These are phyloP conservation scores for Sporothrix humicola DNA, from an alignment of 2,329 filamentous ascomycete species.

Conservation along the genomic window DNA sequence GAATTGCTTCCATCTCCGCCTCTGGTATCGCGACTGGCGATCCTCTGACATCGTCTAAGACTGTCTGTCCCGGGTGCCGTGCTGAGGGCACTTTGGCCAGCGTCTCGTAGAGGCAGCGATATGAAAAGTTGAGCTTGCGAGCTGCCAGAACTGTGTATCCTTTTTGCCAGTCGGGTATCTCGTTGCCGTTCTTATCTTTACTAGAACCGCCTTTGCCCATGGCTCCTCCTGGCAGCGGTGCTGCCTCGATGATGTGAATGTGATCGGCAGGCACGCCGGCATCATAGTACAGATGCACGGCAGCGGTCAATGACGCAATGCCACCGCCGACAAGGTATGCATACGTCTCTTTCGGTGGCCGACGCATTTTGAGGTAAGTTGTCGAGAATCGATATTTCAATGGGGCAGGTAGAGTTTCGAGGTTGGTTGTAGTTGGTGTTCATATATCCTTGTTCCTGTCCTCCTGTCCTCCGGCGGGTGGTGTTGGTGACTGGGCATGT, in stretches of 20 bases:
- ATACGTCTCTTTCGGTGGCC: slow-evolving; percentile 39
- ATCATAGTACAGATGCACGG: slow-evolving; percentile 43
- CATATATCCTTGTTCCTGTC: not conserved
- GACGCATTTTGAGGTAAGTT: slow-evolving; percentile 15
- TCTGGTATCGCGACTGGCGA: not conserved
- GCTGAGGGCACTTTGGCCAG: slow-evolving; percentile 41
- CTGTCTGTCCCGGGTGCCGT: slow-evolving; percentile 37
- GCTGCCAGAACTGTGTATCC: slow-evolving; percentile 42
- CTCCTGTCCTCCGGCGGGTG: slow-evolving; percentile 8
- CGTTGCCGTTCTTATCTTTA: slow-evolving; percentile 11
- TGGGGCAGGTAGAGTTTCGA: not conserved
- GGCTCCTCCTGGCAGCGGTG: slow-evolving; percentile 38
- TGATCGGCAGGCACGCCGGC: slow-evolving; percentile 41
- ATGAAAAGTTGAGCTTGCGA: slow-evolving; percentile 44
- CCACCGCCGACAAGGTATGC: slow-evolving; percentile 44
- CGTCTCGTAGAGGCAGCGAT: slow-evolving; percentile 43
- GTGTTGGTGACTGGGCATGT: not conserved
- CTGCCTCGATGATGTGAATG: slow-evolving; percentile 44
- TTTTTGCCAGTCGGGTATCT: slow-evolving; percentile 36
- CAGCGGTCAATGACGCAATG: slow-evolving; percentile 43
- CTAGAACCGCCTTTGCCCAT: slow-evolving; percentile 36
- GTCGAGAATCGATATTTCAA: not conserved
- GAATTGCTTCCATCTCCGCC: not conserved
- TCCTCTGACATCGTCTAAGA: slow-evolving; percentile 41
- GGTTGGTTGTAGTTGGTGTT: not conserved